Evolutionary conservation across 2,329 filamentous ascomycete genomes (phyloP).

Genomic region (Fusarium agapanthi): DNA sequence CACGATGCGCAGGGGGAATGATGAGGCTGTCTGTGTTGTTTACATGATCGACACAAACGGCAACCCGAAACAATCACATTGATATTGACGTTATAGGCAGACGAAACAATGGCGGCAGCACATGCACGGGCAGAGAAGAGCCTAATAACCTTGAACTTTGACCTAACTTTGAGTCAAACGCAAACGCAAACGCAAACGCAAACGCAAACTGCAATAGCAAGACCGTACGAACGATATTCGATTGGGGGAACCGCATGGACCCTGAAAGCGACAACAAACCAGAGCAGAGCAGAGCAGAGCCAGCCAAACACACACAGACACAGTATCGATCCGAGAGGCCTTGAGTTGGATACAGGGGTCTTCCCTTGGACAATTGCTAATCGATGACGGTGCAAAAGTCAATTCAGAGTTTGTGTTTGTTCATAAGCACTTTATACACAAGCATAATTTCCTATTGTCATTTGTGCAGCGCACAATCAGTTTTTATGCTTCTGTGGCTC

Average conservation of each 20-base stretch:
- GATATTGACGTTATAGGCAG: background rate
- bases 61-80: constrained; percentile 14
- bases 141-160: background rate
- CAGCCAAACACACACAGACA: background rate
- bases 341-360: background rate
- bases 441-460: background rate
- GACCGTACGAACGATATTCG: constrained; percentile 17
- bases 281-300: background rate
- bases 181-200: background rate
- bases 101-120: constrained; percentile 4
- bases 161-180: background rate
- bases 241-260: constrained; percentile 13
- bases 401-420: background rate
- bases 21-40: constrained; percentile 12
- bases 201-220: background rate
- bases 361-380: background rate
- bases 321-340: background rate
- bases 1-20: constrained; percentile 14
- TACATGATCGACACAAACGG: constrained; percentile 15
- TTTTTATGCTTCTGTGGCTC: constrained; percentile 18
- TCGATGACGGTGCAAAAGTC: constrained; percentile 3
- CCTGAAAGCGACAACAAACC: constrained; percentile 12
- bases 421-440: constrained; percentile 1
- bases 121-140: background rate
- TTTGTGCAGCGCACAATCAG: background rate